Percentiles rank a stretch among this genome's conserved stretches.
These are phyloP conservation scores for Eucalyptus victrix DNA, from an alignment of 345 rosid species.

Conservation along the genomic window DNA sequence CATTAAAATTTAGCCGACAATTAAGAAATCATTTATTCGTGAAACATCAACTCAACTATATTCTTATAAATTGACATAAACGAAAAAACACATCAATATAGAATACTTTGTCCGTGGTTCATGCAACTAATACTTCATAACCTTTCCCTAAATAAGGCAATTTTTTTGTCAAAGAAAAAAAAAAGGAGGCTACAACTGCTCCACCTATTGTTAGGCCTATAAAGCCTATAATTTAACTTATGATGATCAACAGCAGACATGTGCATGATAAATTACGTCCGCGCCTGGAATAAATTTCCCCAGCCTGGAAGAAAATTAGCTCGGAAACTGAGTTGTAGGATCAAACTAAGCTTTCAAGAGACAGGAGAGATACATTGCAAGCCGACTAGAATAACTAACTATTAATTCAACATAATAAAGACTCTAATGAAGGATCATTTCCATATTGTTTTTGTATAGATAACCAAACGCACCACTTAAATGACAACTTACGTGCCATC, in stretches of 20 bases:
- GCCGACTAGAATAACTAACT: not conserved
- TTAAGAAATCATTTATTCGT: not conserved
- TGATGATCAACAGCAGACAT: not conserved
- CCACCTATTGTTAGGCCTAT: not conserved
- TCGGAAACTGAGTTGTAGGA: not conserved
- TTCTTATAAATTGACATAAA: not conserved
- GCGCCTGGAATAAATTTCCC: not conserved
- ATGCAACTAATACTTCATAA: not conserved
- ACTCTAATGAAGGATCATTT: not conserved
- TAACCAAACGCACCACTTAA: not conserved
- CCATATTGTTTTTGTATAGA: not conserved
- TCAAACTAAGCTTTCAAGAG: no score
- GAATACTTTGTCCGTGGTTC: not conserved
- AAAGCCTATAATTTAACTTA: not conserved
- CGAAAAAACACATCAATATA: not conserved
- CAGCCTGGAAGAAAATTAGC: not conserved
- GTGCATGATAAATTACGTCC: not conserved
- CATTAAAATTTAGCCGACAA: not conserved
- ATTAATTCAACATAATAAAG: not conserved
- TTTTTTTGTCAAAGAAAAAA: not conserved
- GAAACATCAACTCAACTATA: not conserved
- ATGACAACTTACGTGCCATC: slow-evolving; percentile 74
- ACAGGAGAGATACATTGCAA: no score
- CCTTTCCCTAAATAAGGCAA: not conserved
- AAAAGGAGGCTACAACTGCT: not conserved